These are phyloP conservation scores for Paracorniculantispora psalliotae DNA, from an alignment of 2,329 filamentous ascomycete species.

Conservation along the genomic window DNA sequence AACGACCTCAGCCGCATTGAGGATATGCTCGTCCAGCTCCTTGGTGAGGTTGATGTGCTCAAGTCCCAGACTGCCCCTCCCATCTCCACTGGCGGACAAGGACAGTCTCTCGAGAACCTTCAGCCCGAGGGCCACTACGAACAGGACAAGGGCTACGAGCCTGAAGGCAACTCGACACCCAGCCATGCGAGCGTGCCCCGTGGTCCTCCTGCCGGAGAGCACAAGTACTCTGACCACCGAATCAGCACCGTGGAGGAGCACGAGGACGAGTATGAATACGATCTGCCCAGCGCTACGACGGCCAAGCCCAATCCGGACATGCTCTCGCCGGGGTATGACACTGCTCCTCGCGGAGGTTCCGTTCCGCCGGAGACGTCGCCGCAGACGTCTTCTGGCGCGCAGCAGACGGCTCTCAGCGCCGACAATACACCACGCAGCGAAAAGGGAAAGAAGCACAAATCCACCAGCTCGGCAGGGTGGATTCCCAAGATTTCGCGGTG, in stretches of 20 bases:
- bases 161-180: conserved; percentile 69
- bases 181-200: conserved; percentile 71
- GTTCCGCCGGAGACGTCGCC: conserved; percentile 56
- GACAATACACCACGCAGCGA: conserved; percentile 74
- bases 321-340: conserved; percentile 54
- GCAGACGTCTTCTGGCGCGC: conserved; percentile 40
- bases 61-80: conserved; percentile 53
- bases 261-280: conserved; percentile 65
- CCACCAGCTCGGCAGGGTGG: conserved; percentile 69
- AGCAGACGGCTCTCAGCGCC: conserved; percentile 50
- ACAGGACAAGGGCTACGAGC: conserved; percentile 72
- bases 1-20: conserved; percentile 86
- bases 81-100: conserved; percentile 44
- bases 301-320: conserved; percentile 41
- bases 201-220: conserved; percentile 45
- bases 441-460: conserved; percentile 84
- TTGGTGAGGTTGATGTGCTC: conserved; percentile 84
- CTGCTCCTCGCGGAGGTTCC: conserved; percentile 43
- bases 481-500: conserved; percentile 94
- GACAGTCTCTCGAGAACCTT: conserved; percentile 63
- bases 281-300: conserved; percentile 39
- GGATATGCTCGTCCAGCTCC: conserved; percentile 84
- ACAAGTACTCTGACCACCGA: conserved; percentile 66
- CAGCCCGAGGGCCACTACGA: conserved; percentile 59
- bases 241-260: conserved; percentile 86